These are phyloP conservation scores for Aristolochia contorta DNA, from an alignment of 164 flowering plant genomes.

Conservation along the genomic window DNA sequence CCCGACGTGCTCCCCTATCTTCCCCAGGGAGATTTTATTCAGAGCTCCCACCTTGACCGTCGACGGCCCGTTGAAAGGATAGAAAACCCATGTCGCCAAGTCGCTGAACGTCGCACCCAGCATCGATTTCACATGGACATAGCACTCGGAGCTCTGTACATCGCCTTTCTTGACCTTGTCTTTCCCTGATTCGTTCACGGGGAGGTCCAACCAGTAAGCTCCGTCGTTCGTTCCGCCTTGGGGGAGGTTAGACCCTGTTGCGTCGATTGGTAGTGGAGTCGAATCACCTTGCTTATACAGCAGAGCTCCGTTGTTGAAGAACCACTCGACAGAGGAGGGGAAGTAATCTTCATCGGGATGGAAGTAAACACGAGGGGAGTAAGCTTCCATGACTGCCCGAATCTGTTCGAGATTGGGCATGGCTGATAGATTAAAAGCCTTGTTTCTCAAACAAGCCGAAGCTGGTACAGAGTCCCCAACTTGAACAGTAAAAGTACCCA, in stretches of 20 bases:
- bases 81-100: conserved; percentile 64
- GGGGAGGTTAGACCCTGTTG: conserved; percentile 71
- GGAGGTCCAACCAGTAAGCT: conserved; percentile 77
- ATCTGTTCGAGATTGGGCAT: conserved; percentile 63
- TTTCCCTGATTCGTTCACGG: conserved; percentile 25
- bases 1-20: conserved; percentile 51
- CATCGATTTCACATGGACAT: conserved; percentile 69
- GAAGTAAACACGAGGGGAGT: conserved; percentile 57
- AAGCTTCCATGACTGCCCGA: conserved; percentile 35
- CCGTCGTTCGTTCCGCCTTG: conserved; percentile 69
- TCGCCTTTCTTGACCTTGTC: conserved; percentile 61
- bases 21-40: conserved; percentile 28
- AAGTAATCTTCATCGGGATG: conserved; percentile 71
- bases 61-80: conserved; percentile 65
- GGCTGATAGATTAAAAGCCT: conserved; percentile 9
- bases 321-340: conserved; percentile 75
- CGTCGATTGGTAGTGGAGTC: conserved; percentile 34
- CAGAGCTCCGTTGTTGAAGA: conserved; percentile 58
- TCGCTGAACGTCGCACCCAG: conserved; percentile 67
- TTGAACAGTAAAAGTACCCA: conserved; percentile 44
- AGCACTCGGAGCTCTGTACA: conserved; percentile 31
- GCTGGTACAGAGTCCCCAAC: conserved; percentile 13
- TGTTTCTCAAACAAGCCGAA: conserved; percentile 48
- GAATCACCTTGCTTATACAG: conserved; percentile 41
- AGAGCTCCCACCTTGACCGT: conserved; percentile 27